phyloP scores from a whole-genome alignment of 148 eudicot genomes.

The Fagopyrum esculentum region DNA sequence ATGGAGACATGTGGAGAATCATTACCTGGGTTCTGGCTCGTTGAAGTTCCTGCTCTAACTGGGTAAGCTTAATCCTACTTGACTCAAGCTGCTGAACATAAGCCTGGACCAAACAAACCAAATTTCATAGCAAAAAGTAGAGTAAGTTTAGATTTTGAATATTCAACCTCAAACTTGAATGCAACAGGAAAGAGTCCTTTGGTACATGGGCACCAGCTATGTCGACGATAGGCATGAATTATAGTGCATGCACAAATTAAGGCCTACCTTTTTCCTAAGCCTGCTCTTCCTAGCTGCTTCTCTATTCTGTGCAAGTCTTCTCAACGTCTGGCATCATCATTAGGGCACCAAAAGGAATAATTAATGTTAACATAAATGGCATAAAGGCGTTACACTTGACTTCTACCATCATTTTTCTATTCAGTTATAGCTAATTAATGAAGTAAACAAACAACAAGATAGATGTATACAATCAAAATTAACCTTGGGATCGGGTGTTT shows the following conservation, averaged over 20 bases:
- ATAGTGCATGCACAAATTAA: background rate
- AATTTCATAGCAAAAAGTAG: background rate
- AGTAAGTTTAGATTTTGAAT: background rate
- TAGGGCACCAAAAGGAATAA: constrained; percentile 20
- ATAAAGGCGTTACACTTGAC: constrained; percentile 12
- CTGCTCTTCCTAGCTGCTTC: constrained; percentile 99
- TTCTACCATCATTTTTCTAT: background rate
- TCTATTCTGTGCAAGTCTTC: constrained; percentile 99
- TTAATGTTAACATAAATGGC: background rate
- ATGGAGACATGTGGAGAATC: background rate
- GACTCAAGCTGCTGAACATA: constrained; percentile 97
- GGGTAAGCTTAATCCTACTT: constrained; percentile 84
- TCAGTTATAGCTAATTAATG: background rate
- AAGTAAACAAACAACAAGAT: background rate
- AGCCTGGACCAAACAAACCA: constrained; percentile 44
- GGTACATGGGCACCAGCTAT: background rate
- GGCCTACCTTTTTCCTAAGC: constrained; percentile 88
- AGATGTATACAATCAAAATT: background rate
- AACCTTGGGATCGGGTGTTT: constrained; percentile 92
- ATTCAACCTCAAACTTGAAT: background rate
- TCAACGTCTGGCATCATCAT: constrained; percentile 50
- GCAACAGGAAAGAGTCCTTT: background rate
- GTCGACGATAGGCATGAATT: background rate
- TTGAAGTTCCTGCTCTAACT: constrained; percentile 86
- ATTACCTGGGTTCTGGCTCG: constrained; percentile 86